Percentiles rank a stretch among this genome's conserved stretches.
Conservation (phyloP, 345 rosid species). For the Xanthoceras sorbifolium region DNA sequence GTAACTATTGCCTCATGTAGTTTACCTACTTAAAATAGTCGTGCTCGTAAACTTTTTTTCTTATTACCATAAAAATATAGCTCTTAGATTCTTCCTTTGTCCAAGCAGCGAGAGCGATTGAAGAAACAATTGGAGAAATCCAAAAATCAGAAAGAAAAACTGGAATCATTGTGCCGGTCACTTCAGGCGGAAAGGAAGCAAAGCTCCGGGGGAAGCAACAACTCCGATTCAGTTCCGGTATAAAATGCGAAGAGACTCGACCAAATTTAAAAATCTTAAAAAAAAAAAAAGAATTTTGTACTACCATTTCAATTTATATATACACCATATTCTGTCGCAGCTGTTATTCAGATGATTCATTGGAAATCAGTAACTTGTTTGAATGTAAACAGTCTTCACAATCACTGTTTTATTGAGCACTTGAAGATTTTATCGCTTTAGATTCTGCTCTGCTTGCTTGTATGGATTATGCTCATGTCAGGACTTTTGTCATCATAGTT, state of each 20-base stretch:
- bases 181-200: conserved; percentile 92
- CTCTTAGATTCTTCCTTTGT: conserved; percentile 10
- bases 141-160: conserved; percentile 90
- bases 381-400: conserved; percentile 4
- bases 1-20: neutral
- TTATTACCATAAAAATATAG: neutral
- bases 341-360: neutral
- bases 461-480: neutral
- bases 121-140: conserved; percentile 83
- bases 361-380: neutral
- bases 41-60: neutral
- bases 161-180: conserved; percentile 87
- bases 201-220: conserved; percentile 31
- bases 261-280: neutral
- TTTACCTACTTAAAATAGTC: neutral
- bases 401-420: neutral
- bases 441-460: neutral
- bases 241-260: conserved; percentile 17
- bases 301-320: neutral
- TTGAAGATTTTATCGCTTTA: neutral
- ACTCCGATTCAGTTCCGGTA: conserved; percentile 28
- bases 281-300: conserved; percentile 1
- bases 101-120: conserved; percentile 65
- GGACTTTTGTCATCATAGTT: no score
- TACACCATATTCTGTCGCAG: no score